phyloP scores from a whole-genome alignment of 306 rosid genomes.

The Oemleria cerasiformis region DNA sequence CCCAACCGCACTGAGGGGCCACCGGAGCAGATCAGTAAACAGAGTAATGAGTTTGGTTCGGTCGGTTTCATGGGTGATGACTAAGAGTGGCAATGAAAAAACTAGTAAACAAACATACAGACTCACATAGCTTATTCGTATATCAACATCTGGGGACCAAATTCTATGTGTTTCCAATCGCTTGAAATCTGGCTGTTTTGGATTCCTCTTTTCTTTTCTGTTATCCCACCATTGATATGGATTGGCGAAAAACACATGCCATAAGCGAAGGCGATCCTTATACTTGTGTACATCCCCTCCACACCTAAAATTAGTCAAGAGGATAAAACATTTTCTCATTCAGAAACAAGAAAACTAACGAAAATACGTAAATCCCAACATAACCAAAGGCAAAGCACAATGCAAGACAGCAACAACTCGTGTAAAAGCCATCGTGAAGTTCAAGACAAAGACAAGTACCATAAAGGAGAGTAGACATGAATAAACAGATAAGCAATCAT shows the following conservation, averaged over 20 bases:
- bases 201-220: slow-evolving; percentile 52
- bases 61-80: too few species aligned
- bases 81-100: too few species aligned
- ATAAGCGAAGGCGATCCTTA: slow-evolving; percentile 48
- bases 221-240: slow-evolving; percentile 88
- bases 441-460: background rate
- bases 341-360: slow-evolving; percentile 14
- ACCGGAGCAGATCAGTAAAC: too few species aligned
- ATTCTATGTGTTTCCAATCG: slow-evolving; percentile 15
- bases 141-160: too few species aligned
- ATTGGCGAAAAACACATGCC: slow-evolving; percentile 74
- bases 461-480: background rate
- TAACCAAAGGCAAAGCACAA: background rate
- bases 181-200: slow-evolving; percentile 60
- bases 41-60: too few species aligned
- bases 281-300: slow-evolving; percentile 23
- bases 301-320: slow-evolving; percentile 25
- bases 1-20: too few species aligned
- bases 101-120: too few species aligned
- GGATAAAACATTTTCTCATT: slow-evolving; percentile 10
- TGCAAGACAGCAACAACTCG: background rate
- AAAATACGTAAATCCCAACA: slow-evolving; percentile 6
- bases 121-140: too few species aligned
- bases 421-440: background rate
- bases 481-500: too few species aligned